Percentiles rank a stretch among this genome's conserved stretches.
These are phyloP conservation scores for Allomyces macrogynus DNA, from an alignment of 192 early-diverging fungal genomes.

Conservation along the genomic window DNA sequence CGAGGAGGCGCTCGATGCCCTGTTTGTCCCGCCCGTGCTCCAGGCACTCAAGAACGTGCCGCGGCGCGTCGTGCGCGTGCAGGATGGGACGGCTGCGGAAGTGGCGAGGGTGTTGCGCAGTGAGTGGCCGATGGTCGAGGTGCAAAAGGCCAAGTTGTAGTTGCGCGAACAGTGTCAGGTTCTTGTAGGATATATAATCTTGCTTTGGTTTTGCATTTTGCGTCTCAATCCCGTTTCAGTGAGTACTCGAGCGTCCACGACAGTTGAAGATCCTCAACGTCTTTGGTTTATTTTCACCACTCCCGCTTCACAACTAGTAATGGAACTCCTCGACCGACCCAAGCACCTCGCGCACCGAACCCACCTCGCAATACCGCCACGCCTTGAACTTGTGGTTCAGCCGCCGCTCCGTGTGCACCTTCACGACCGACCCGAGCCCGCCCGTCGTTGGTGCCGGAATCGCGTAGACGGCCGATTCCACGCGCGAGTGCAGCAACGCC, in stretches of 20 bases:
- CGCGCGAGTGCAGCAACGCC: conserved; percentile 3
- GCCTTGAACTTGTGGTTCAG: background rate
- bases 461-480: background rate
- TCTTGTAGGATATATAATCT: no score
- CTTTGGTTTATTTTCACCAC: no score
- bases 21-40: background rate
- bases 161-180: no score
- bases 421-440: background rate
- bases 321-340: background rate
- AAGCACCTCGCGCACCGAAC: background rate
- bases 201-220: no score
- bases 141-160: background rate
- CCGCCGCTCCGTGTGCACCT: background rate
- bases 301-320: background rate
- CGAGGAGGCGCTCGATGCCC: background rate
- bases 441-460: background rate
- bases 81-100: background rate
- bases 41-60: background rate
- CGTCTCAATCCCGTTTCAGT: no score
- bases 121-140: background rate
- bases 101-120: background rate
- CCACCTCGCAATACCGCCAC: background rate
- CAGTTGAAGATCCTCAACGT: no score
- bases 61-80: background rate
- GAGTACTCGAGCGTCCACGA: no score